phyloP scores from a whole-genome alignment of 768 basidiomycete genomes.

The Tricholoma bakamatsutake region DNA sequence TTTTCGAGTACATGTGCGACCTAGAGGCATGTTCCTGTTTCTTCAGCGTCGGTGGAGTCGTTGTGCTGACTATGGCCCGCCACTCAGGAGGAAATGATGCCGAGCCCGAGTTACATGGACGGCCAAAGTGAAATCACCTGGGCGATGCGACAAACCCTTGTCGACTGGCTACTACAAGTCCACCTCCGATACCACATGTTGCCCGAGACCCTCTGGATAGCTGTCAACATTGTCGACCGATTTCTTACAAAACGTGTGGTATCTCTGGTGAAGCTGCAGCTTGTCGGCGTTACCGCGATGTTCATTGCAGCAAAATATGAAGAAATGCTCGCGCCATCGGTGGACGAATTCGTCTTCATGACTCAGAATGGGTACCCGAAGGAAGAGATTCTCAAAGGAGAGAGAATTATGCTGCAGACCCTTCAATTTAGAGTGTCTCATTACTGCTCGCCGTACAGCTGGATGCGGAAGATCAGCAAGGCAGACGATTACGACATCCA shows the following conservation, averaged over 20 bases:
- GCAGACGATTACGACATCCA: constrained; percentile 99
- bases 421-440: constrained; percentile 94
- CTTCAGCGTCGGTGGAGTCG: not conserved
- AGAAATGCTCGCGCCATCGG: constrained; percentile 94
- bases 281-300: constrained; percentile 98
- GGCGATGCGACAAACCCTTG: constrained; percentile 92
- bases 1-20: constrained; percentile 92
- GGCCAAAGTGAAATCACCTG: constrained; percentile 89
- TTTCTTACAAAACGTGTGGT: constrained; percentile 88
- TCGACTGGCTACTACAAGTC: constrained; percentile 98
- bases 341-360: constrained; percentile 99
- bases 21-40: constrained; percentile 63
- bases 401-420: constrained; percentile 92
- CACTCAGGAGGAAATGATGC: constrained; percentile 79
- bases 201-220: constrained; percentile 98
- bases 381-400: constrained; percentile 97
- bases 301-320: constrained; percentile 99
- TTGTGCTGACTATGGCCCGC: constrained; percentile 15
- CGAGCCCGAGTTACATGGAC: constrained; percentile 89
- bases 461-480: constrained; percentile 98
- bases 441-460: constrained; percentile 98
- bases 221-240: constrained; percentile 93
- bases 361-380: constrained; percentile 90
- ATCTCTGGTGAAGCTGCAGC: constrained; percentile 84
- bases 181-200: constrained; percentile 99